Evolutionary conservation across 306 rosid species (phyloP), one percentile per base, ranked within the genome.

Genomic region (Clitoria ternatea): DNA sequence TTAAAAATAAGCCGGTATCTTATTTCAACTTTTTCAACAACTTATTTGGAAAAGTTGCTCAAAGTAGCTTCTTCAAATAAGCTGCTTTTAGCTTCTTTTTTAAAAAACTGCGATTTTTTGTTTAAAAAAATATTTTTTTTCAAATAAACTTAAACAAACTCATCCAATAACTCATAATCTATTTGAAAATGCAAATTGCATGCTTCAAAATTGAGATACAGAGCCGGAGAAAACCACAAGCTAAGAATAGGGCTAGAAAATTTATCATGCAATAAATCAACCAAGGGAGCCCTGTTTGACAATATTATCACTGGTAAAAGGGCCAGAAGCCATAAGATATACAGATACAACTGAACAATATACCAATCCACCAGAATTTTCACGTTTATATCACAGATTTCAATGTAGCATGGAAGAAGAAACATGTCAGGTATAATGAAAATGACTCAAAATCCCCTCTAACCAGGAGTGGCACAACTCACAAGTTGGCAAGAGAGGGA

Each of bases 181-280:
- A 44, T 68, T 45, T 65, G 70, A 23, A 55, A 80, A 70, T 64
- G 39, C 49, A 47, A 29, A 62, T 53, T 27, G 47, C 65, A 43
- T 22, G 50, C 40, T 40, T 40, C 44, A 73, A 39, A 48, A 12
- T 22, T 13, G 43, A 45, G 36, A 77, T 20, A 52, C 50, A 45
- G 65, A 44, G 50, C 18, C 6, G 61, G 39, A 73, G 27, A 60
- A 56, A 69, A 76, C 50, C 57, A 50, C 27, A 50, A 30, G 23
- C 42, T 24, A 43, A 42, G 49, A 66, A 61, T 15, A 40, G 19
- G 2, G 73, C 9, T 17, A 61, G 3, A 23, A 42, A 32, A 40
- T 18, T 27, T 17, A 56, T 43, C 43, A 60, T 42, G 50, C 61
- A 45, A 80, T 15, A 52, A 27, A 27, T 23, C 29, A 62, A 61